Base-by-base conservation (phyloP, 192 early-diverging fungal species). In the Helicostylum pulchrum region DNA sequence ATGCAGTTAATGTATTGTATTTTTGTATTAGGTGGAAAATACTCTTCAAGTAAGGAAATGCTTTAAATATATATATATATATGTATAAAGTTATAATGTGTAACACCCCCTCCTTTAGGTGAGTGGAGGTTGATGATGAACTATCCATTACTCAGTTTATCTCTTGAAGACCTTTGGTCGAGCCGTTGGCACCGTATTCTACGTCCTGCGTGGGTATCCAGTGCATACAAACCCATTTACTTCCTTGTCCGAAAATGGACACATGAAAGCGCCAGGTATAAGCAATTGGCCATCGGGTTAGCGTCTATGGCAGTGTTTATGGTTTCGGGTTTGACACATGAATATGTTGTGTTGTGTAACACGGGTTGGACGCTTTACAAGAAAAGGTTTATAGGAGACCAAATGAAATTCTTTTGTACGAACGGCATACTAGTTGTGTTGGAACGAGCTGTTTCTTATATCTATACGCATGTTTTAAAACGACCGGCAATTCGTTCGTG, bases 171-270 rank as follows among this genome's bases (percentile, higher is more conserved):
- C 7, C 32, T 59, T 3, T 67, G 65, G 65, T 67, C 65, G 3
- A 32, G 21, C 39, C 53, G 65, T 1, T 66, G 65, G 65, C 65
- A 66, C 31, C 65, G 55, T 14, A 23, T 57, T 14, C 49, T 66
- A 15, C 39, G 54, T 43, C 39, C 44, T 7, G 26, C 55, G 0
- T 66, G 65, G 65, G 15, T 66, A 7, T 43, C 55, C 6, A 47
- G 39, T 34, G 44, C 65, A 9, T 66, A 57, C 42, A 55, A 54
- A 30, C 65, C 65, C 7, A 49, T 46, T 7, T 54, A 54, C 46
- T 49, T 39, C n/a, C 19, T 66, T 7, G 31, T 49, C 34, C 65
- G 46, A 39, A 42, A 54, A 47, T 26, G n/a, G 5, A 23, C 44
- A 2, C 2, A 17, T 11, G 36, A 66, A 12, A 15, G n/a, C 0